Conservation (phyloP, 306 rosid species). For the Vigna nakashimae region DNA sequence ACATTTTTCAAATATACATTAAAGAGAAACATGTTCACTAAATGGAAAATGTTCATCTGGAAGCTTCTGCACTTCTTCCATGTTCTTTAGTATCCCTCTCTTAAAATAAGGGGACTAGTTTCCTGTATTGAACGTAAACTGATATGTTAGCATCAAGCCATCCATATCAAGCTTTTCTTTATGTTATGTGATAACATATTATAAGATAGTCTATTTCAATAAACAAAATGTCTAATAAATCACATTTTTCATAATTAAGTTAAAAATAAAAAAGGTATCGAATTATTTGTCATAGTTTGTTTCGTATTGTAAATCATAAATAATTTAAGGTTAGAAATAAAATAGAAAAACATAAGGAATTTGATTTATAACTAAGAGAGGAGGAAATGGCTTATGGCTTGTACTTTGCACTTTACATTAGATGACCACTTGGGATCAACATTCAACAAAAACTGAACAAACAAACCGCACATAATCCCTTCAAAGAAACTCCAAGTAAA, state of each 20-base stretch:
- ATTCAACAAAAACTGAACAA: no score
- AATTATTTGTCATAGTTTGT: neutral
- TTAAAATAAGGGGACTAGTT: conserved; percentile 64
- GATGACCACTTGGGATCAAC: no score
- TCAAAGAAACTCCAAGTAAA: no score
- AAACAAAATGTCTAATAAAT: neutral
- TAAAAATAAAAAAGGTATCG: neutral
- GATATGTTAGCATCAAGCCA: conserved; percentile 11
- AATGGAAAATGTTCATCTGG: conserved; percentile 84
- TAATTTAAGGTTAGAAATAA: neutral
- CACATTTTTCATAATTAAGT: neutral
- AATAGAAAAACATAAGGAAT: neutral
- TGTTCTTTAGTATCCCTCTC: conserved; percentile 69
- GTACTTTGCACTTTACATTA: no score
- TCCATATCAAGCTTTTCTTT: neutral
- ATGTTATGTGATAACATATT: neutral
- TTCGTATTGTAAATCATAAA: neutral
- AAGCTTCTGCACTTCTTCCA: conserved; percentile 78
- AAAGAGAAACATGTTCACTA: conserved; percentile 68
- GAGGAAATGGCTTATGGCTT: no score
- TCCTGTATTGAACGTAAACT: conserved; percentile 55
- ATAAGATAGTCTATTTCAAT: neutral
- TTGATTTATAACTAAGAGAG: no score
- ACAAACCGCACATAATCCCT: no score
- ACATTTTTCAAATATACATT: no score